Percentiles rank a stretch among this genome's conserved stretches.
Evolutionary conservation across 2,329 filamentous ascomycete genomes (phyloP).

Genomic region (Fusarium illudens): DNA sequence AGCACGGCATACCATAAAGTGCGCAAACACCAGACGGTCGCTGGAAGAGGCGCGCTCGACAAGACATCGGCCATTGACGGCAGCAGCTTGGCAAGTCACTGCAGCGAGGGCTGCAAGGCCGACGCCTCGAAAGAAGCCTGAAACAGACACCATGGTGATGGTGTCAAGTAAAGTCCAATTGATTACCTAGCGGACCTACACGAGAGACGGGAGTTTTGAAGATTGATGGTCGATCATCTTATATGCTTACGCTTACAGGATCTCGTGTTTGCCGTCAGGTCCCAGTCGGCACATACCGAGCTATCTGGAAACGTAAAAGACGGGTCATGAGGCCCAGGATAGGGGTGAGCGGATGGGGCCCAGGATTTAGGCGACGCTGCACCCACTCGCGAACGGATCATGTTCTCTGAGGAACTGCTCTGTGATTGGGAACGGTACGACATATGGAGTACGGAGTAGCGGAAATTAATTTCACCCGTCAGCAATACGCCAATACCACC

Average conservation of each 20-base stretch:
- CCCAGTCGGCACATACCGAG: not conserved
- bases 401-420: not conserved
- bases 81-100: constrained; percentile 3
- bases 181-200: not conserved
- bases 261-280: not conserved
- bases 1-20: constrained; percentile 20
- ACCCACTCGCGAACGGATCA: not conserved
- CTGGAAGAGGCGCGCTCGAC: constrained; percentile 18
- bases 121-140: constrained; percentile 8
- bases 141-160: constrained; percentile 14
- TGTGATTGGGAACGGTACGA: not conserved
- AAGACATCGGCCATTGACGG: constrained; percentile 5
- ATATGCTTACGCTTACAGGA: not conserved
- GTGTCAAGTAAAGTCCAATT: not conserved
- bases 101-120: constrained; percentile 13
- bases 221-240: not conserved
- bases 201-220: not conserved
- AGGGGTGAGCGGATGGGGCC: not conserved
- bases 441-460: too few species aligned
- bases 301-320: not conserved
- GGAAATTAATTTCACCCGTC: not conserved
- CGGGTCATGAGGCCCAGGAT: not conserved
- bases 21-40: constrained; percentile 28
- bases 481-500: not conserved
- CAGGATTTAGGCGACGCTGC: not conserved